A percentile compares a stretch with the other conserved stretches of the same genome.
phyloP scores from a whole-genome alignment of 345 rosid genomes.

The Melaleuca quinquenervia region DNA sequence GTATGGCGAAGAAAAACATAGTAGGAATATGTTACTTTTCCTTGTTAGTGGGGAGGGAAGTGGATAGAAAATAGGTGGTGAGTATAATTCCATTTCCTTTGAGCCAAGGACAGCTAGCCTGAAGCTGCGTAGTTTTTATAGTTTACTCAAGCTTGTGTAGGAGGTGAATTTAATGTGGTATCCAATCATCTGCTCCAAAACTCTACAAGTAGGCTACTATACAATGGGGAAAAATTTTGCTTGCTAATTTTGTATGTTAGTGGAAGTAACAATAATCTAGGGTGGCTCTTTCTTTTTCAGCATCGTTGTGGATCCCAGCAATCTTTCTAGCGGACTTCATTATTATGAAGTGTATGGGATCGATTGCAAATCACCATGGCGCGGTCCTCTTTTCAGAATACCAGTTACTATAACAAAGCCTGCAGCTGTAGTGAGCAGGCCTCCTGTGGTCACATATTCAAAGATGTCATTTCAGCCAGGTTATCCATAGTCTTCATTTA shows the following conservation, averaged over 20 bases:
- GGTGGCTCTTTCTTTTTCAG: constrained; percentile 28
- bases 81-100: not conserved
- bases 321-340: constrained; percentile 69
- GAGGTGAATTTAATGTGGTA: not conserved
- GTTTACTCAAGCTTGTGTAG: not conserved
- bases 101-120: not conserved
- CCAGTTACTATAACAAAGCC: constrained; percentile 87
- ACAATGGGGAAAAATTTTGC: not conserved
- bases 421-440: constrained; percentile 36
- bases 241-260: not conserved
- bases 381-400: constrained; percentile 86
- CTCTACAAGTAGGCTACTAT: not conserved
- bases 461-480: constrained; percentile 87
- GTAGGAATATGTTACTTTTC: not conserved
- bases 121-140: not conserved
- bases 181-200: not conserved
- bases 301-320: constrained; percentile 87
- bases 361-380: constrained; percentile 94
- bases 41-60: not conserved
- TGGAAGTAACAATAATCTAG: not conserved
- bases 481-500: constrained; percentile 3
- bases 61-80: not conserved
- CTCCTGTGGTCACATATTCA: constrained; percentile 62
- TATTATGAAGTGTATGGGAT: constrained; percentile 85
- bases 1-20: not conserved